Base-by-base conservation (phyloP, 345 rosid genomes). In the Pistacia integerrima region DNA sequence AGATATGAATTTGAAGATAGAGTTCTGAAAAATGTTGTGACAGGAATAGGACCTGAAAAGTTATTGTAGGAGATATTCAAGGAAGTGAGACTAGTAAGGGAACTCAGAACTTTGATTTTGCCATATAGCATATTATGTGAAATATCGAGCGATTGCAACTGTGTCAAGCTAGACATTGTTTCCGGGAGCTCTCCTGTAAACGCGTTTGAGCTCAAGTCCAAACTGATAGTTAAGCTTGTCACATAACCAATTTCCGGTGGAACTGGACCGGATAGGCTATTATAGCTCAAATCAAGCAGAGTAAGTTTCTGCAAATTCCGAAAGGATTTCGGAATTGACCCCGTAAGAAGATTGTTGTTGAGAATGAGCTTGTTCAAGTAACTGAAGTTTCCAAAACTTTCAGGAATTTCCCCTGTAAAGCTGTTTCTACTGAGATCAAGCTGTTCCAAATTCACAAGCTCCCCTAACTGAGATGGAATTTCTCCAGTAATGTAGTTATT, bases 371-470 rank as follows among this genome's bases (percentile, higher is more conserved):
- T 96, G 91, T 86, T 90, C 71, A 96, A 82, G 91, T 96, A 93
- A 79, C 92, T 92, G 72, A 96, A 80, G 84, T 93, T 93, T 14
- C 99, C 97, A 10, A 96, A 92, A 86, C 98, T 92, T 67, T 67
- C 49, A 0, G 98, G 97, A 72, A 92, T 90, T 78, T 82, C 86
- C 8, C 97, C 93, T 1, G 84, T 87, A 78, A 96, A 89, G 85
- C 93, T 90, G 85, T 96, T 96, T 76, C 93, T 85, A 81, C 99
- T 93, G 30, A 96, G 85, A 82, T 95, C 98, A 83, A 96, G 97
- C 86, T 90, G 98, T 93, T 96, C 99, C 48, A 96, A 83, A 76
- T 96, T 96, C 79, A 96, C 97, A 35, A 93, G 93, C 86, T 91
- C 90, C 75, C 98, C 98, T 13, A 96, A 76, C 82, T 90, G 90